Conservation (phyloP, 78 protist genomes). For the Bodo saltans region DNA sequence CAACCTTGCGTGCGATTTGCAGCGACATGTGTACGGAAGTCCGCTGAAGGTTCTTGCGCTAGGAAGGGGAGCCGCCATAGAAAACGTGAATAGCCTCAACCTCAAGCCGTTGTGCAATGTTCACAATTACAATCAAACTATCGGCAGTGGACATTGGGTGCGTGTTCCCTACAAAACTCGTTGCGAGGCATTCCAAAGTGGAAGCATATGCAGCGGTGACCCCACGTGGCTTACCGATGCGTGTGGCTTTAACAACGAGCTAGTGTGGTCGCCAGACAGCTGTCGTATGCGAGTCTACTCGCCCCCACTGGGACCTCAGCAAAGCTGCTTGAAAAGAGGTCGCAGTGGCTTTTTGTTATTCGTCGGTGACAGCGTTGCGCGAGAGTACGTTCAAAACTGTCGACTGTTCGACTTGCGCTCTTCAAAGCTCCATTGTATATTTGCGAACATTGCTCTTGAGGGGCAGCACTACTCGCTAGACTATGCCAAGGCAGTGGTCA, state of each 20-base stretch:
- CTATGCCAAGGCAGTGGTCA: neutral
- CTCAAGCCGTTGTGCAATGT: neutral
- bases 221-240: neutral
- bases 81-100: neutral
- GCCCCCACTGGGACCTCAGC: neutral
- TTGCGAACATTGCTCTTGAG: neutral
- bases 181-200: neutral
- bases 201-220: neutral
- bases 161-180: no score
- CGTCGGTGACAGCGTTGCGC: neutral
- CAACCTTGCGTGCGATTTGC: neutral
- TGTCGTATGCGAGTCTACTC: neutral
- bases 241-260: neutral
- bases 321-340: neutral
- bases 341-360: neutral
- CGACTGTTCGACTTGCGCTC: neutral
- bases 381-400: neutral
- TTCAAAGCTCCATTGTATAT: neutral
- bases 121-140: no score
- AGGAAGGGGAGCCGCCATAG: neutral
- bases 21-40: neutral
- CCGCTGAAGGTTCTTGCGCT: neutral
- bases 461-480: neutral
- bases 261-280: neutral
- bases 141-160: no score